Conservation (phyloP, 1,284 basidiomycete genomes). For the Apiotrichum montevideense region DNA sequence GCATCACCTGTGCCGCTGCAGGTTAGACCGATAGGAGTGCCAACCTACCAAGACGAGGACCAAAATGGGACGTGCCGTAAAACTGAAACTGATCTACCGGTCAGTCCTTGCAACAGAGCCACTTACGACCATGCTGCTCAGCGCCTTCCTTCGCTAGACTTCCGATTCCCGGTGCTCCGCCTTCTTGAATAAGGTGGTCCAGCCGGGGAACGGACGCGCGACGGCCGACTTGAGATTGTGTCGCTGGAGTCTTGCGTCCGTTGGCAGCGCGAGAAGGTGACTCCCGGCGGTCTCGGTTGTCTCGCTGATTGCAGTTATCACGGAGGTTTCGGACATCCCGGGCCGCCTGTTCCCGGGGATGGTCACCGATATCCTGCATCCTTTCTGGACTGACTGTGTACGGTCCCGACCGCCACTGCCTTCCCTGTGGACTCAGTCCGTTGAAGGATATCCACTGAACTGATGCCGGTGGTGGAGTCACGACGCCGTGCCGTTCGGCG, state of each 20-base stretch:
- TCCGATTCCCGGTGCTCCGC: conserved; percentile 21
- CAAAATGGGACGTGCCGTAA: conserved; percentile 30
- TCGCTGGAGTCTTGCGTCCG: background rate
- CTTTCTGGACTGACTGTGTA: no score
- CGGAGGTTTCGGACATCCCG: no score
- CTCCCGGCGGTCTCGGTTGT: no score
- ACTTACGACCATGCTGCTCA: conserved; percentile 16
- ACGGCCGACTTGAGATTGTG: conserved; percentile 2
- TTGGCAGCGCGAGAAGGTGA: no score
- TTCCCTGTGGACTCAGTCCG: no score
- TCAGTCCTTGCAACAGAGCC: background rate
- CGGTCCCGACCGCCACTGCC: no score
- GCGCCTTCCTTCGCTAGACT: conserved; percentile 15
- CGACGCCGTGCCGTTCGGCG: conserved; percentile 9
- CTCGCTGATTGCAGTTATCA: no score
- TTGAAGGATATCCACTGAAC: no score
- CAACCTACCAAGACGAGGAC: conserved; percentile 24
- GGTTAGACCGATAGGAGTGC: background rate
- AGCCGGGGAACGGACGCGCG: background rate
- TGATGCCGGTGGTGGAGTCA: conserved; percentile 1
- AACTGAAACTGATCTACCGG: conserved; percentile 23
- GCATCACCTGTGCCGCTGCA: background rate
- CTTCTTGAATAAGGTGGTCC: conserved; percentile 24
- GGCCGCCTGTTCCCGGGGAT: no score
- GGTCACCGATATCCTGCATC: no score